Percentiles rank a stretch among this genome's conserved stretches.
Conservation (phyloP, 768 basidiomycete species). For the Rickenella mellea region DNA sequence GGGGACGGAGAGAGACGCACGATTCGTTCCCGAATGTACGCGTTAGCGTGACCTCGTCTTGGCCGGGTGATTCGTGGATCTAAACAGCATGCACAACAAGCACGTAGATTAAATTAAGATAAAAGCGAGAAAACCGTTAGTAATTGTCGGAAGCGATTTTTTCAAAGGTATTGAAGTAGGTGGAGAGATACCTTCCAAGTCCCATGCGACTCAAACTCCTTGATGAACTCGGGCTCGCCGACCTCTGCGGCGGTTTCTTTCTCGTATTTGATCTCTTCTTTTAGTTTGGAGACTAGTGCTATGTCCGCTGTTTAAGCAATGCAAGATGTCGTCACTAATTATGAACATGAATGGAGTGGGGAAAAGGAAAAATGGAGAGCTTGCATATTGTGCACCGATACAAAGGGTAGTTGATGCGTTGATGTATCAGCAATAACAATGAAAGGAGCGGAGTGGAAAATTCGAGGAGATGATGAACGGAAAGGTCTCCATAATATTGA, state of each 20-base stretch:
- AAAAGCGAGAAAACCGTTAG: background rate
- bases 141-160: no score
- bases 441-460: no score
- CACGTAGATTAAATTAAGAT: background rate
- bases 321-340: background rate
- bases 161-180: no score
- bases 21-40: constrained; percentile 86
- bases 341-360: background rate
- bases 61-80: constrained; percentile 62
- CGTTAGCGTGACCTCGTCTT: constrained; percentile 75
- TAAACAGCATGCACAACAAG: constrained; percentile 16
- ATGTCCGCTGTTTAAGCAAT: constrained; percentile 48
- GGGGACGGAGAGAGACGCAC: constrained; percentile 34
- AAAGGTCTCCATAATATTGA: no score
- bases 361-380: background rate
- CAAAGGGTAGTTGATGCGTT: no score
- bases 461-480: no score
- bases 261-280: constrained; percentile 84
- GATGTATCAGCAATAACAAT: no score
- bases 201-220: constrained; percentile 59
- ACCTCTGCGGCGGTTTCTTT: constrained; percentile 39
- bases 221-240: constrained; percentile 65
- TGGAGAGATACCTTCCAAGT: constrained; percentile 61
- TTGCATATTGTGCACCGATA: background rate
- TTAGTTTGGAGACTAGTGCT: constrained; percentile 61